Evolutionary conservation across 2,329 filamentous ascomycete genomes (phyloP).

Genomic region (Paecilomyces variotii): DNA sequence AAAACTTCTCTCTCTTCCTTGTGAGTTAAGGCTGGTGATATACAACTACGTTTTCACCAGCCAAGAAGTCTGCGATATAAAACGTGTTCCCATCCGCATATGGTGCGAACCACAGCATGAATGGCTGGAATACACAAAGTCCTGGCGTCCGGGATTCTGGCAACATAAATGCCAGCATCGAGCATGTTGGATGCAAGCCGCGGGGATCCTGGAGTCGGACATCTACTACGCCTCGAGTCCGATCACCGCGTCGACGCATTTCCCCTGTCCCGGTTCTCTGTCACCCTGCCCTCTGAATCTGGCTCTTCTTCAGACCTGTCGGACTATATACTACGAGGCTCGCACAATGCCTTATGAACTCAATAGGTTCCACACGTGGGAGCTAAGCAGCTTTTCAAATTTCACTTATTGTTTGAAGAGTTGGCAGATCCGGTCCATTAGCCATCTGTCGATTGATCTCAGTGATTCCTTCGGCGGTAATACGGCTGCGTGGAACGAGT

Average conservation of each 20-base stretch:
- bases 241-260: background rate
- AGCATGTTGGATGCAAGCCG: background rate
- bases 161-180: background rate
- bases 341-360: background rate
- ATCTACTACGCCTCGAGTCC: background rate
- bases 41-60: background rate
- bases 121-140: background rate
- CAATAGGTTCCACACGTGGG: background rate
- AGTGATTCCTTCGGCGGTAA: background rate
- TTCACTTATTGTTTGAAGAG: background rate
- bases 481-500: background rate
- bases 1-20: background rate
- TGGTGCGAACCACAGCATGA: background rate
- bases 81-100: background rate
- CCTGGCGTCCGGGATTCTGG: background rate
- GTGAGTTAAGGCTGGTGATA: background rate
- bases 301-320: background rate
- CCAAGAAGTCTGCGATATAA: background rate
- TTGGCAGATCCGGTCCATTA: background rate
- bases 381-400: background rate
- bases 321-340: background rate
- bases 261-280: background rate
- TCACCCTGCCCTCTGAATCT: background rate
- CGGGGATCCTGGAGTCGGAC: background rate
- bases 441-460: background rate